Evolutionary conservation across 768 basidiomycete species (phyloP), one percentile per base, ranked within the genome.

Genomic region (Boletus barrowsii): DNA sequence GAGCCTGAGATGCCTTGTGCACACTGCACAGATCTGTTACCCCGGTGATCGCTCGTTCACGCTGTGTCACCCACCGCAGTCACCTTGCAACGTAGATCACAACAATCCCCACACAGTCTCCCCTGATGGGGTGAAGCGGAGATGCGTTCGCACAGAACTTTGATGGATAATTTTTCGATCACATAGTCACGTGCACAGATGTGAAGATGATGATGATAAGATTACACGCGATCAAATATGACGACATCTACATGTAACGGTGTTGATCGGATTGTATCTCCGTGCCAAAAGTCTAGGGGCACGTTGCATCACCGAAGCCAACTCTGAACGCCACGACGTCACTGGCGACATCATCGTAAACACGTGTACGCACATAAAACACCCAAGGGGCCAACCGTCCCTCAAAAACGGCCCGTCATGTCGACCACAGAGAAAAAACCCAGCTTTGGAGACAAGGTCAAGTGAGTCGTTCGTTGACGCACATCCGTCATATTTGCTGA

Each of bases 321-420:
- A n/a, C n/a, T 41, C n/a, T 18, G 10, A 7, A 9, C 56, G 49
- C 49, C 52, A 56, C 62, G 62, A 66, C 63, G 61, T 64, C 64
- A 64, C 37, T 11, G 5, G 24, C 54, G 30, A 59, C 59, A 60
- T 60, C 58, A 59, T 58, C 42, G 37, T 10, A 20, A 53, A 53
- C 55, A 63, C 51, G 54, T 53, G 58, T 5, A 8, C 1, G 40
- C 22, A 14, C 35, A 39, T 17, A 37, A 7, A 7, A 4, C 40
- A 29, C 8, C 13, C 15, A n/a, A 15, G 9, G 4, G 5, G 10
- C 14, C 1, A 24, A 10, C 5, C 8, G 3, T n/a, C 5, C 35
- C 10, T 29, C 20, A 9, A 5, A 4, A 24, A 4, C 7, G 13
- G 18, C 10, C 42, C 20, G 5, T 0, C 53, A 55, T 57, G 63